Percentiles rank a stretch among this genome's conserved stretches.
Conservation (phyloP, 768 basidiomycete genomes). For the Tephrocybe sp. region DNA sequence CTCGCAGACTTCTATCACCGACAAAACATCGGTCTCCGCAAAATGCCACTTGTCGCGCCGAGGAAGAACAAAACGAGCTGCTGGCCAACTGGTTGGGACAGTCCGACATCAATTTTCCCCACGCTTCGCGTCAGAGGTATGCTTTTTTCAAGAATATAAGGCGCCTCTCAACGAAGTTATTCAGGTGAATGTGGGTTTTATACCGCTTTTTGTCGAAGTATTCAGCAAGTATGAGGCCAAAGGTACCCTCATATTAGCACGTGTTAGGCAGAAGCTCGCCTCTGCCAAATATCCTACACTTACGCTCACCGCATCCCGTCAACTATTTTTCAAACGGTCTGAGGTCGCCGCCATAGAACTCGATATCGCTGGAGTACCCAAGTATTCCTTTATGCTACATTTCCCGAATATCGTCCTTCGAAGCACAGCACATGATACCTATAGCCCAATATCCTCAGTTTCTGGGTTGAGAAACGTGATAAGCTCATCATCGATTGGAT, state of each 20-base stretch:
- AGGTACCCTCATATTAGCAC: constrained; percentile 42
- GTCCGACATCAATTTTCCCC: constrained; percentile 78
- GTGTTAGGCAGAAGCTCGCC: constrained; percentile 34
- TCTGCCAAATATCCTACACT: constrained; percentile 37
- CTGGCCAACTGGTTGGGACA: constrained; percentile 53
- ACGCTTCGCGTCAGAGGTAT: constrained; percentile 47
- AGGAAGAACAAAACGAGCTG: not conserved
- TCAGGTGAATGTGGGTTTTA: constrained; percentile 23
- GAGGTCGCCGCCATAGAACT: constrained; percentile 45
- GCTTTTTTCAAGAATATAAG: constrained; percentile 19
- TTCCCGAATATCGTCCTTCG: constrained; percentile 41
- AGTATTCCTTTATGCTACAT: constrained; percentile 39
- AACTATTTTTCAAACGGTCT: constrained; percentile 47
- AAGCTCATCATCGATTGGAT: constrained; percentile 46
- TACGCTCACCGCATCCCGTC: constrained; percentile 45
- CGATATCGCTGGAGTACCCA: constrained; percentile 31
- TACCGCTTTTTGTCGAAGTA: constrained; percentile 41
- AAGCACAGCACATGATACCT: constrained; percentile 14
- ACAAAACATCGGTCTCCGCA: constrained; percentile 42
- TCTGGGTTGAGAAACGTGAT: constrained; percentile 48
- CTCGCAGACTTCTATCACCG: constrained; percentile 44
- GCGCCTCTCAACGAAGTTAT: constrained; percentile 11
- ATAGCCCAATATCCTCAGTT: constrained; percentile 38
- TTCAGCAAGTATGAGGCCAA: constrained; percentile 48
- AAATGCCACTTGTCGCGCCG: constrained; percentile 33